Evolutionary conservation across 306 rosid species (phyloP).

Genomic region (Cucurbita argyrosperma): DNA sequence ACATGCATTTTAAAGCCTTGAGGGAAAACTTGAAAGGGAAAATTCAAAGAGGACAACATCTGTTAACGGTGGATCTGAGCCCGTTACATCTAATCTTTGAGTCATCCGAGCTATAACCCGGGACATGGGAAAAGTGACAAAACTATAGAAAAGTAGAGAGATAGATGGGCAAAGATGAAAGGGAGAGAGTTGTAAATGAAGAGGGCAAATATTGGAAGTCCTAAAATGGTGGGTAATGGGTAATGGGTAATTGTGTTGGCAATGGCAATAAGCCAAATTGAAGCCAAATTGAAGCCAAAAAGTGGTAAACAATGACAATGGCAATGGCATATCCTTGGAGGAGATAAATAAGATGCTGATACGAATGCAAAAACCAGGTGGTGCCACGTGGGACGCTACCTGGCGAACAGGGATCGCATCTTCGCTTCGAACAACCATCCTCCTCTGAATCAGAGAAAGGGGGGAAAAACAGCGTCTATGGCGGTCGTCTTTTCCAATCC

Average conservation of each 20-base stretch:
- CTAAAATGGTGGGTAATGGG: not conserved
- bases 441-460: not conserved
- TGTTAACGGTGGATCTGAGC: too few relatives aligned
- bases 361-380: slow-evolving; percentile 29
- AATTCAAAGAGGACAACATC: too few relatives aligned
- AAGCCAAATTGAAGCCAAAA: not conserved
- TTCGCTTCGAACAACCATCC: slow-evolving; percentile 16
- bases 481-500: slow-evolving; percentile 37
- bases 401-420: slow-evolving; percentile 71
- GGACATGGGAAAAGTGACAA: too few relatives aligned
- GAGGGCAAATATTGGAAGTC: not conserved
- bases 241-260: not conserved
- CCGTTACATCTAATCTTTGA: too few relatives aligned
- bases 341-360: slow-evolving; percentile 57
- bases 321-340: slow-evolving; percentile 37
- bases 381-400: slow-evolving; percentile 71
- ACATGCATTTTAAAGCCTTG: too few relatives aligned
- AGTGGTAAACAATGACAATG: not conserved
- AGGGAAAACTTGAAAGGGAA: too few relatives aligned
- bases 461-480: slow-evolving; percentile 13
- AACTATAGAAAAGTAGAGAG: too few relatives aligned
- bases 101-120: too few relatives aligned
- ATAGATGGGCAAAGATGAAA: too few relatives aligned
- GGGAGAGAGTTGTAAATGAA: too few relatives aligned
- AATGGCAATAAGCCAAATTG: not conserved